Conservation (phyloP, 495 filamentous ascomycete genomes). For the Hyphodiscus hymeniophilus region DNA sequence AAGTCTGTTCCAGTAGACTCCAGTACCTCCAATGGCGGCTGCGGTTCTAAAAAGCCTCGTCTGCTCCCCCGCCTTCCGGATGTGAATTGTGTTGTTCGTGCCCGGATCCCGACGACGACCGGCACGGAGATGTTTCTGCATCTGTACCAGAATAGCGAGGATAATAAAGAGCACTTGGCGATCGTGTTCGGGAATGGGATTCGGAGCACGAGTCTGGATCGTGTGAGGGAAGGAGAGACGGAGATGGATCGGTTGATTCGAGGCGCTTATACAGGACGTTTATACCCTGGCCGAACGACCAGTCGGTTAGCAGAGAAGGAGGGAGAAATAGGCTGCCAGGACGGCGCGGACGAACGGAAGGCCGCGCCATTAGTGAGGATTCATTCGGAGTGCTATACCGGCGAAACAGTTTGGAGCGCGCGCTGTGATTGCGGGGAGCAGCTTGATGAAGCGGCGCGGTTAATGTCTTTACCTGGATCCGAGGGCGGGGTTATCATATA, state of each 20-base stretch:
- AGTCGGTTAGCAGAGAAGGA: slow-evolving; percentile 35
- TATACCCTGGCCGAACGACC: slow-evolving; percentile 77
- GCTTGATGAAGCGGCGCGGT: slow-evolving; percentile 85
- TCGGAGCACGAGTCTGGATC: slow-evolving; percentile 70
- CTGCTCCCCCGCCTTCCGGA: slow-evolving; percentile 61
- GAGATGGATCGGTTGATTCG: slow-evolving; percentile 95
- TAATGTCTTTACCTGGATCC: slow-evolving; percentile 78
- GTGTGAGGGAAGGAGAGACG: slow-evolving; percentile 75
- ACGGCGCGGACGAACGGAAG: not conserved
- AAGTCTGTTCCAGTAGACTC: slow-evolving; percentile 48
- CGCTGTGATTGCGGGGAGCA: slow-evolving; percentile 98
- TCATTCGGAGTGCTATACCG: slow-evolving; percentile 97
- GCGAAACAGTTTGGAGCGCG: slow-evolving; percentile 96
- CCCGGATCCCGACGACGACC: slow-evolving; percentile 74
- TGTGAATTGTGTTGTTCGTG: slow-evolving; percentile 75
- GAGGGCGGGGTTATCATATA: slow-evolving; percentile 90
- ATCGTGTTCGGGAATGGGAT: slow-evolving; percentile 91
- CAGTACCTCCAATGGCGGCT: slow-evolving; percentile 37
- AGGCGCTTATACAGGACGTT: slow-evolving; percentile 80
- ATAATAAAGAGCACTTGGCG: slow-evolving; percentile 95
- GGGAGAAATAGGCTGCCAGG: not conserved
- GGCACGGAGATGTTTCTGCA: slow-evolving; percentile 91
- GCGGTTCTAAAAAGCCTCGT: slow-evolving; percentile 51
- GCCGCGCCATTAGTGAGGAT: slow-evolving; percentile 74
- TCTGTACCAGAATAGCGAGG: slow-evolving; percentile 83